These are phyloP conservation scores for Suillus sp. DNA, from an alignment of 768 basidiomycete genomes.

Conservation along the genomic window DNA sequence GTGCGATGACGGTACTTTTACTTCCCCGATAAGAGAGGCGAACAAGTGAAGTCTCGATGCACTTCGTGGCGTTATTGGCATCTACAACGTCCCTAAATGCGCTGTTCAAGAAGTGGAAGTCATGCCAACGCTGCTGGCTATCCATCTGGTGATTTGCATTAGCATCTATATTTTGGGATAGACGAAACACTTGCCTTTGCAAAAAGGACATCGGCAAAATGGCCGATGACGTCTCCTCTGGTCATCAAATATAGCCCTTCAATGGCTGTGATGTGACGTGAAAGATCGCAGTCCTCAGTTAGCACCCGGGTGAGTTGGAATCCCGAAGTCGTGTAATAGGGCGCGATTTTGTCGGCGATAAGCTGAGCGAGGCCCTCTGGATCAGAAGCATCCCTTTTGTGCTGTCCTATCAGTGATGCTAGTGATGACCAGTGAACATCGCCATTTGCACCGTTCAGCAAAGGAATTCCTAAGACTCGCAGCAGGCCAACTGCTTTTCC, in stretches of 20 bases:
- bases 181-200: constrained; percentile 51
- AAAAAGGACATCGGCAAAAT: constrained; percentile 75
- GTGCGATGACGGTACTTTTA: constrained; percentile 45
- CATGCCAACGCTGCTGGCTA: constrained; percentile 66
- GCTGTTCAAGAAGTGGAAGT: constrained; percentile 84
- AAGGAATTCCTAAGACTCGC: constrained; percentile 48
- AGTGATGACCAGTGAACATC: constrained; percentile 47
- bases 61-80: constrained; percentile 51
- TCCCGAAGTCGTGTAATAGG: constrained; percentile 55
- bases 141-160: constrained; percentile 63
- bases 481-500: constrained; percentile 81
- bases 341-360: constrained; percentile 65
- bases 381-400: constrained; percentile 45
- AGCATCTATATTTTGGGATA: background rate
- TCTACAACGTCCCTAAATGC: constrained; percentile 70
- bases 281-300: constrained; percentile 65
- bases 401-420: constrained; percentile 38
- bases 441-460: constrained; percentile 27
- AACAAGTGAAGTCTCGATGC: constrained; percentile 64
- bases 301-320: constrained; percentile 57
- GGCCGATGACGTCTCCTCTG: constrained; percentile 73
- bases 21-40: constrained; percentile 67
- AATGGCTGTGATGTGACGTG: constrained; percentile 61
- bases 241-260: constrained; percentile 78
- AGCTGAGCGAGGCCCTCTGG: constrained; percentile 61